Evolutionary conservation across 805 yeast genomes (phyloP), one percentile per base, ranked within the genome.

Genomic region (Jamesozyma piceae): DNA sequence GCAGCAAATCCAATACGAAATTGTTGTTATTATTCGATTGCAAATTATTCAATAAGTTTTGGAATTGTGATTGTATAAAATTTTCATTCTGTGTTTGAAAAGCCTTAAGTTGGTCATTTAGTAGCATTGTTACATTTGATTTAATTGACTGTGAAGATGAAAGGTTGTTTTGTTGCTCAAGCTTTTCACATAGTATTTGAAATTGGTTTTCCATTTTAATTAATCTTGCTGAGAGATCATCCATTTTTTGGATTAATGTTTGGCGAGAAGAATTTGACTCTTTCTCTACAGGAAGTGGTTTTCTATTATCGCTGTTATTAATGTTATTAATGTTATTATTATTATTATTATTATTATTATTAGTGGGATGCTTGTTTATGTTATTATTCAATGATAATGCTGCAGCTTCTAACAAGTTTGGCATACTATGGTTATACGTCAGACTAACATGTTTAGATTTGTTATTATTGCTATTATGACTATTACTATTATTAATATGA

Each of bases 161-260:
- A 6, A 24, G 28, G 4, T 43, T 29, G 11, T 49, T 52, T 40
- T 58, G 58, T 24, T 51, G 46, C 11, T 50, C 55, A 9, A 62
- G 43, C 13, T 50, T 50, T 22, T 47, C 45, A 17, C 55, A 48
- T 5, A 62, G 38, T 20, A 52, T 51, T 27, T 53, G 49, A 18
- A 62, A 53, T 46, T 54, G 51, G 41, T 58, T 58, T 32, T 62
- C 66, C 63, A 60, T 51, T 8, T 48, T 49, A 1, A 56, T 53
- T 41, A 60, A 41, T 34, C 65, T 48, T 3, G 57, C 58, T 21
- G 60, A 51, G 24, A 60, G 42, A 24, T 60, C 65, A 37, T 59
- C 64, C 60, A 60, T 50, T 35, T 64, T 51, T 46, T 60, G 65
- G 37, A 52, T 58, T 39, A 59, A 47, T 39, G 58, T 48, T 15